phyloP scores from a whole-genome alignment of 768 basidiomycete species.

The Auricularia sp. region DNA sequence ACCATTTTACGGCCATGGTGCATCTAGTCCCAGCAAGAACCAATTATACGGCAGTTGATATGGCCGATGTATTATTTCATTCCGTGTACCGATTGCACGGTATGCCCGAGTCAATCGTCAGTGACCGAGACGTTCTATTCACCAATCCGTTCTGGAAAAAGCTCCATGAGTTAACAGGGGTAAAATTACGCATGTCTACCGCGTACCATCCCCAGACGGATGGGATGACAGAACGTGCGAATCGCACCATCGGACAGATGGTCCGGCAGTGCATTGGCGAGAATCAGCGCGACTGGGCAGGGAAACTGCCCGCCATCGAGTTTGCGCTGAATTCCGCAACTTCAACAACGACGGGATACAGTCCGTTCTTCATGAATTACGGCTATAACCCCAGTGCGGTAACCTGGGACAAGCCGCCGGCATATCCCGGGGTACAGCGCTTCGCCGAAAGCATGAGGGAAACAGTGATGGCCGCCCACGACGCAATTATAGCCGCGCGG shows the following conservation, averaged over 20 bases:
- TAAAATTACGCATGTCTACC: conserved; percentile 22
- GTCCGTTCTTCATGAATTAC: conserved; percentile 14
- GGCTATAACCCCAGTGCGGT: conserved; percentile 10
- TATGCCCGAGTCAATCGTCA: conserved; percentile 20
- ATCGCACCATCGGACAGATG: conserved; percentile 22
- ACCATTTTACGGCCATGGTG: conserved; percentile 19
- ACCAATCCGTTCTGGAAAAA: conserved; percentile 26
- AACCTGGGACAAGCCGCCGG: too few relatives aligned
- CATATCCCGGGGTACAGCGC: conserved; percentile 15
- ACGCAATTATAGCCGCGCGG: conserved; percentile 16
- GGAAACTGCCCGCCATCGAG: conserved; percentile 21
- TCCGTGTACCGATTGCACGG: too few relatives aligned
- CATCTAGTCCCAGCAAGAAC: too few relatives aligned
- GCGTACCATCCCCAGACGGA: conserved; percentile 38
- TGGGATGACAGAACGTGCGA: conserved; percentile 26
- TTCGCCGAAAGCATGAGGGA: conserved; percentile 17
- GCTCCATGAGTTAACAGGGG: conserved; percentile 18
- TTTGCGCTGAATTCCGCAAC: conserved; percentile 28
- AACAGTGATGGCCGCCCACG: conserved; percentile 17
- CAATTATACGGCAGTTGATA: too few relatives aligned
- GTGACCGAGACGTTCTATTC: conserved; percentile 27
- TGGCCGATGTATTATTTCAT: too few relatives aligned
- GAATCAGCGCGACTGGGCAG: conserved; percentile 22
- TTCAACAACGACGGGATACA: conserved; percentile 23
- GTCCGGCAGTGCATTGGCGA: conserved; percentile 13